These are phyloP conservation scores for Hymenoscyphus scutula DNA, from an alignment of 2,329 filamentous ascomycete genomes.

Conservation along the genomic window DNA sequence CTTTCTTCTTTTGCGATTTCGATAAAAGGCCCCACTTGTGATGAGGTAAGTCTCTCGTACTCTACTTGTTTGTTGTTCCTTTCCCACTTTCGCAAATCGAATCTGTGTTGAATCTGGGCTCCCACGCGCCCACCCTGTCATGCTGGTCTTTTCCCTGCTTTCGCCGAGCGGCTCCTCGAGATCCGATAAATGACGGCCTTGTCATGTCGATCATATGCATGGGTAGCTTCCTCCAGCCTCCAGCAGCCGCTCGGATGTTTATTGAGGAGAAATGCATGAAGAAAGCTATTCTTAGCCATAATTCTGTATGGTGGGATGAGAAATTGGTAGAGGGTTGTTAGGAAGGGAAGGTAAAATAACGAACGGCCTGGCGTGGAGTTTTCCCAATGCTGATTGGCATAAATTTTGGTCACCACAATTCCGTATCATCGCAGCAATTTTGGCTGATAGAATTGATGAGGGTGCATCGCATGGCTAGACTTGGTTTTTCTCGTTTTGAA, in stretches of 20 bases:
- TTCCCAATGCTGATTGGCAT: neutral
- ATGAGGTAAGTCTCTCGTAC: neutral
- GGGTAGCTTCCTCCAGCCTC: conserved; percentile 4
- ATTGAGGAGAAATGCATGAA: conserved; percentile 1
- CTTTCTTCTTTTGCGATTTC: neutral
- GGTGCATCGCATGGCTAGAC: neutral
- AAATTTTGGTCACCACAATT: neutral
- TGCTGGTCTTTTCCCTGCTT: neutral
- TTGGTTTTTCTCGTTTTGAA: neutral
- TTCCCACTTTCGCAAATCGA: neutral
- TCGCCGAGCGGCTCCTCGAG: neutral
- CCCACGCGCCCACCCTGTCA: conserved; percentile 1
- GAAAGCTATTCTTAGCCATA: neutral
- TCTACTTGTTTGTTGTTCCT: neutral
- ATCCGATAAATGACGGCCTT: conserved; percentile 1
- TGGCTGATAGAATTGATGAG: neutral
- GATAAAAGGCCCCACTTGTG: neutral
- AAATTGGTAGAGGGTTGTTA: neutral
- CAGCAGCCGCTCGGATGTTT: neutral
- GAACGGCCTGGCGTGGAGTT: neutral
- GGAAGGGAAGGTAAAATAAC: neutral
- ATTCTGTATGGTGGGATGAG: neutral
- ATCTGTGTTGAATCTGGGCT: neutral
- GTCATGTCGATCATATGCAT: conserved; percentile 4
- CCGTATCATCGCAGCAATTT: neutral